Evolutionary conservation across 208 protist species (phyloP).

Genomic region (Trypanosoma platydactyli): DNA sequence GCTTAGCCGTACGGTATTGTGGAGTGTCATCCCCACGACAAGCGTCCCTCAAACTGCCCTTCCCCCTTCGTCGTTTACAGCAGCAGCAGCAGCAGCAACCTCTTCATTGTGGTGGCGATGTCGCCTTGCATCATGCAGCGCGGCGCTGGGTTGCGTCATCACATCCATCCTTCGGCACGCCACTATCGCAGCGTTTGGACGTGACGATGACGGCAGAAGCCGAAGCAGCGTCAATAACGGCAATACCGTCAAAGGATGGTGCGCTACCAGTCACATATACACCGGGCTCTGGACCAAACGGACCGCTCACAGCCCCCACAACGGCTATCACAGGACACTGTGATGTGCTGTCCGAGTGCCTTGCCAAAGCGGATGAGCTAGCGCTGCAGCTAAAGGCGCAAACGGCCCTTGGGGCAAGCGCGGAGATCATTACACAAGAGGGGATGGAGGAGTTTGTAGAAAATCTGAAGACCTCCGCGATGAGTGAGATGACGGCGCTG

Average conservation of each 20-base stretch:
- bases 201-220: neutral
- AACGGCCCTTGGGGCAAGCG: slow-evolving; percentile 57
- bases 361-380: slow-evolving; percentile 85
- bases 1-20: slow-evolving; percentile 1
- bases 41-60: neutral
- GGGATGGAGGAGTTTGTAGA: slow-evolving; percentile 85
- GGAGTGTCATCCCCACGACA: neutral
- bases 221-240: neutral
- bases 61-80: neutral
- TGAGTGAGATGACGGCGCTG: slow-evolving; percentile 55
- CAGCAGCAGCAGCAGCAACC: neutral
- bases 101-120: neutral
- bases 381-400: slow-evolving; percentile 75
- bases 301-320: slow-evolving; percentile 49
- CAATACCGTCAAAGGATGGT: slow-evolving; percentile 18
- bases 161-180: neutral
- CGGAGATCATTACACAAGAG: slow-evolving; percentile 74
- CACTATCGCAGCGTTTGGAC: slow-evolving; percentile 6
- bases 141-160: slow-evolving; percentile 9
- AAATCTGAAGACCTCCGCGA: slow-evolving; percentile 65
- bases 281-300: slow-evolving; percentile 55
- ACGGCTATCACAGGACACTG: slow-evolving; percentile 78
- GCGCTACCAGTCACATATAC: slow-evolving; percentile 65
- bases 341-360: slow-evolving; percentile 75
- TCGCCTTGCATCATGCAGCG: neutral